These are phyloP conservation scores for Haematococcus sp. DNA, from an alignment of 139 green algal species.

Conservation along the genomic window DNA sequence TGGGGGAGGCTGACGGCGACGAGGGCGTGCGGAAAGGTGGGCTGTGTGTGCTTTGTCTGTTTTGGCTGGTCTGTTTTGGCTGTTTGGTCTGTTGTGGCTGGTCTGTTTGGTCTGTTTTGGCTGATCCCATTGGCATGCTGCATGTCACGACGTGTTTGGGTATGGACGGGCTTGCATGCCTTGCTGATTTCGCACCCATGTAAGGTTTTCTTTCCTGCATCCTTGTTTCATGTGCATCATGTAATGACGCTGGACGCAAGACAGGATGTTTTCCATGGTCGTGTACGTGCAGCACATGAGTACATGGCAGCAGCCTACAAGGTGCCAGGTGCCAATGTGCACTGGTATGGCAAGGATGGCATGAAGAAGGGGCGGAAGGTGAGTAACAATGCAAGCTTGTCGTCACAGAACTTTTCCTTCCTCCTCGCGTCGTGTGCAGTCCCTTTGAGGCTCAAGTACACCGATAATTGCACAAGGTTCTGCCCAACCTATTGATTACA, in stretches of 20 bases:
- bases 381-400: slow-evolving; percentile 10
- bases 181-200: too few species aligned
- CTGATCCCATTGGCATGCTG: neutral
- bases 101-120: neutral
- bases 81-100: neutral
- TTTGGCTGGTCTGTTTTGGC: neutral
- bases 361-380: slow-evolving; percentile 45
- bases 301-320: slow-evolving; percentile 71
- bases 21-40: slow-evolving; percentile 49
- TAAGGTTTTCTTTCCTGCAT: too few species aligned
- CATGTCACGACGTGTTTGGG: too few species aligned
- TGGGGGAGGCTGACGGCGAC: slow-evolving; percentile 72
- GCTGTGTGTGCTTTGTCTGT: neutral
- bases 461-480: too few species aligned
- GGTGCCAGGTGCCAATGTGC: slow-evolving; percentile 68
- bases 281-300: slow-evolving; percentile 44
- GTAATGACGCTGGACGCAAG: too few species aligned
- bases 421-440: neutral
- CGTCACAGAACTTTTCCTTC: neutral
- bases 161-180: too few species aligned
- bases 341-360: slow-evolving; percentile 95
- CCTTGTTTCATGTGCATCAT: too few species aligned
- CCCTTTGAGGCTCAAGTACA: too few species aligned
- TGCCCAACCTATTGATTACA: too few species aligned
- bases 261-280: too few species aligned